Base-by-base conservation (phyloP, 148 eudicot genomes). In the Cornus florida region DNA sequence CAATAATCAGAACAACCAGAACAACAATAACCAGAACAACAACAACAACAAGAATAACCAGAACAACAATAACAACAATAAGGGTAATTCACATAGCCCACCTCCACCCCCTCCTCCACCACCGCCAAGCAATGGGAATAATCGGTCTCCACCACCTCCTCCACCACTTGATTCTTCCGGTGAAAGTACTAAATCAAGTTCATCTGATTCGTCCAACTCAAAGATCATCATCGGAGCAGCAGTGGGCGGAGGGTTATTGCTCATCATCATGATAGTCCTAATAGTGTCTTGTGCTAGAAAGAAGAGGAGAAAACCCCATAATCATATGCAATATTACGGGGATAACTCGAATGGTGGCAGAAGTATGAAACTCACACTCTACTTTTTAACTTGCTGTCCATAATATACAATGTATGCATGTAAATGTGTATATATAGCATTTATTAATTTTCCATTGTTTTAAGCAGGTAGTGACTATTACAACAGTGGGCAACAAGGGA, bases 271-370 rank as follows among this genome's bases (percentile, higher is more conserved):
- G 75, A 11, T 79, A 20, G 62, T 71, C 22, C 14, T 20, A 28
- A 3, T 71, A 3, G 70, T 72, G 43, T 22, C 53, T 6, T 41
- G 70, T 16, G 43, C 20, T n/a, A 71, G 22, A 46, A 79, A 72
- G 76, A 79, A 72, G 76, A 79, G 64, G 81, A 79, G 70, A 64
- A 79, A 72, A 76, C 10, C 33, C 20, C 80, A 59, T 70, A 53
- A 70, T 64, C 70, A 71, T 17, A 79, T 79, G 81, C 11, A 43
- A 11, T 79, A 79, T 64, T 79, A 71, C 31, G 64, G 41, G 22
- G 75, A 78, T 17, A 60, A 79, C 57, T 64, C 81, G 14, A 43
- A 32, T 17, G 69, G 81, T 3, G 31, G 71, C 32, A 38, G 24
- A 72, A 24, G 76, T 79, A 72, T 16, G 62, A 11, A 22, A 48